Evolutionary conservation across 2,329 filamentous ascomycete species (phyloP).

Genomic region (Sodiomyces alkalinus): DNA sequence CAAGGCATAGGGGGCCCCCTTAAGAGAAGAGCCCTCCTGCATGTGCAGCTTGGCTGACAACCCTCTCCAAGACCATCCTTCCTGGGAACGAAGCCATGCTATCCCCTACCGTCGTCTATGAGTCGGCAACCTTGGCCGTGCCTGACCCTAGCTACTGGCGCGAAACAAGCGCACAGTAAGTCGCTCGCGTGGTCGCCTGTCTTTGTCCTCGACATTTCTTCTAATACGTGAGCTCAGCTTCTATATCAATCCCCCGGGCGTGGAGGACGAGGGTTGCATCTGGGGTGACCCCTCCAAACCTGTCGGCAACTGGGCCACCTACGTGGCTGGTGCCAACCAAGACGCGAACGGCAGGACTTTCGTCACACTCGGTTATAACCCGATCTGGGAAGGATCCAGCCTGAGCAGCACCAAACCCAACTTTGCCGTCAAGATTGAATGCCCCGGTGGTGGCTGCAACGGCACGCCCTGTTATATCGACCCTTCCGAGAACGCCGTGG

Average conservation of each 20-base stretch:
- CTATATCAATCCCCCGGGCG: conserved; percentile 65
- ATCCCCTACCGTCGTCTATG: conserved; percentile 55
- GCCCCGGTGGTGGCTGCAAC: conserved; percentile 48
- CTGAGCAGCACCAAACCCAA: conserved; percentile 42
- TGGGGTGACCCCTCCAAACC: conserved; percentile 52
- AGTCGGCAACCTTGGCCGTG: conserved; percentile 48
- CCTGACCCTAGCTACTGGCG: conserved; percentile 58
- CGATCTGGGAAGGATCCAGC: conserved; percentile 46
- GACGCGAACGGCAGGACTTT: conserved; percentile 49
- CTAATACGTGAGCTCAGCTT: conserved; percentile 30
- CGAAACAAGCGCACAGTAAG: conserved; percentile 59
- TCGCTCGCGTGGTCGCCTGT: too few relatives aligned
- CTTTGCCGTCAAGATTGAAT: conserved; percentile 58
- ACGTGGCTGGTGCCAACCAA: conserved; percentile 62
- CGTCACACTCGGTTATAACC: conserved; percentile 66
- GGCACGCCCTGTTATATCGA: conserved; percentile 63
- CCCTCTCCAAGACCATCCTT: too few relatives aligned
- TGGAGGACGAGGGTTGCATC: conserved; percentile 46
- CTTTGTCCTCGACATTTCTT: background rate
- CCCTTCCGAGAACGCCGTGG: conserved; percentile 37
- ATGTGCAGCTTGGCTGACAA: too few relatives aligned
- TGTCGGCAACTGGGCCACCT: conserved; percentile 63
- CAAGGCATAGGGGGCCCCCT: too few relatives aligned
- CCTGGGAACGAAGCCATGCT: conserved; percentile 73
- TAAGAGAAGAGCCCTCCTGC: too few relatives aligned